Conservation (phyloP, 225 moss, liverwort and hornwort genomes). For the Sphagnum contortum region DNA sequence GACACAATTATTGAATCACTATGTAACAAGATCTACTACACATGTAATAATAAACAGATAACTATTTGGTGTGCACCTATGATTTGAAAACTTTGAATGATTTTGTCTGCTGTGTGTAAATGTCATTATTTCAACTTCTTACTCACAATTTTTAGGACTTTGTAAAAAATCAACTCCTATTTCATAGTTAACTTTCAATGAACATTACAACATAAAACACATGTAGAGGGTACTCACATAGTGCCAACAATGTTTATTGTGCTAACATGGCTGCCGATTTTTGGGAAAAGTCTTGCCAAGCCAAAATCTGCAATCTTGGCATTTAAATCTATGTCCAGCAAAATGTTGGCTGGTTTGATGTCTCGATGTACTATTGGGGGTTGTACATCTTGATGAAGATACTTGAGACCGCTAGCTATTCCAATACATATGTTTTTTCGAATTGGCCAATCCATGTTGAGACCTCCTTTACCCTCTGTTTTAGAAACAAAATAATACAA, state of each 20-base stretch:
- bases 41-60: too few species aligned
- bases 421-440: conserved; percentile 32
- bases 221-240: conserved; percentile 8
- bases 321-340: conserved; percentile 26
- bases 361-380: conserved; percentile 42
- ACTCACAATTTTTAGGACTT: too few species aligned
- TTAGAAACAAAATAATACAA: too few species aligned
- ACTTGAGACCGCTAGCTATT: conserved; percentile 26
- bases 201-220: background rate
- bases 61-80: too few species aligned
- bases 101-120: too few species aligned
- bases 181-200: too few species aligned
- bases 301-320: conserved; percentile 46
- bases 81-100: too few species aligned
- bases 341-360: conserved; percentile 44
- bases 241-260: conserved; percentile 26
- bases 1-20: too few species aligned
- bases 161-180: too few species aligned
- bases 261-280: conserved; percentile 22
- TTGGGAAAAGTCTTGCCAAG: conserved; percentile 34
- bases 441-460: conserved; percentile 25
- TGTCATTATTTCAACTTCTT: too few species aligned
- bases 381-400: conserved; percentile 33
- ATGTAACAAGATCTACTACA: too few species aligned
- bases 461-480: conserved; percentile 5